Conservation (phyloP, 2,329 filamentous ascomycete species). For the Xylariomycetidae sp. region DNA sequence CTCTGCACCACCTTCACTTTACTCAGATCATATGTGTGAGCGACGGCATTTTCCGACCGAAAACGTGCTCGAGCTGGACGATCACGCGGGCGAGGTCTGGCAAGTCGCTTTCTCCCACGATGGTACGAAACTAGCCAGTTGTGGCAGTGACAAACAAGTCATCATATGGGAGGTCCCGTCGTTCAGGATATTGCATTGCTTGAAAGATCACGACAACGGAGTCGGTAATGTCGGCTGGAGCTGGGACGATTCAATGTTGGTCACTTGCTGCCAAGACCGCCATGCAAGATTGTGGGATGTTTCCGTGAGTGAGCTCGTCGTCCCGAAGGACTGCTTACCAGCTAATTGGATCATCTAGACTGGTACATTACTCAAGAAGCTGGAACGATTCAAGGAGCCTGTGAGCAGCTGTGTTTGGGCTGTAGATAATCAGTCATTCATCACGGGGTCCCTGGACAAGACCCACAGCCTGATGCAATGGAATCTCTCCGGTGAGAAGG, state of each 20-base stretch:
- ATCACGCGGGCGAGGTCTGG: slow-evolving; percentile 84
- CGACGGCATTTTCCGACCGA: slow-evolving; percentile 73
- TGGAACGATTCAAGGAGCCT: slow-evolving; percentile 73
- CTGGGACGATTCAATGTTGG: slow-evolving; percentile 79
- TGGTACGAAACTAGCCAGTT: slow-evolving; percentile 75
- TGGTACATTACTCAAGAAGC: slow-evolving; percentile 57
- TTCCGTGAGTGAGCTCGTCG: slow-evolving; percentile 50
- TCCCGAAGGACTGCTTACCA: too few relatives aligned
- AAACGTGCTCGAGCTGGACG: slow-evolving; percentile 62
- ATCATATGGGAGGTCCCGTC: slow-evolving; percentile 76
- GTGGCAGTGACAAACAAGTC: slow-evolving; percentile 69
- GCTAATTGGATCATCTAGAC: too few relatives aligned
- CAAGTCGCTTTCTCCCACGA: slow-evolving; percentile 86
- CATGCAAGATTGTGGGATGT: slow-evolving; percentile 73
- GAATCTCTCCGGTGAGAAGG: slow-evolving; percentile 56
- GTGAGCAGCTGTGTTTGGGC: slow-evolving; percentile 91
- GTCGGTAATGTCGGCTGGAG: slow-evolving; percentile 87
- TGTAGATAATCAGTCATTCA: slow-evolving; percentile 69
- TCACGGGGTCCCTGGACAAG: slow-evolving; percentile 73
- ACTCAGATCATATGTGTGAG: slow-evolving; percentile 83
- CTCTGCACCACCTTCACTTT: slow-evolving; percentile 72
- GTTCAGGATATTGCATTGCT: slow-evolving; percentile 59
- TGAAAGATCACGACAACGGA: slow-evolving; percentile 63
- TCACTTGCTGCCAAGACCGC: slow-evolving; percentile 76
- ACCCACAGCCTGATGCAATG: slow-evolving; percentile 65